phyloP scores from a whole-genome alignment of 2,329 filamentous ascomycete species.

The Colletotrichum navitas region DNA sequence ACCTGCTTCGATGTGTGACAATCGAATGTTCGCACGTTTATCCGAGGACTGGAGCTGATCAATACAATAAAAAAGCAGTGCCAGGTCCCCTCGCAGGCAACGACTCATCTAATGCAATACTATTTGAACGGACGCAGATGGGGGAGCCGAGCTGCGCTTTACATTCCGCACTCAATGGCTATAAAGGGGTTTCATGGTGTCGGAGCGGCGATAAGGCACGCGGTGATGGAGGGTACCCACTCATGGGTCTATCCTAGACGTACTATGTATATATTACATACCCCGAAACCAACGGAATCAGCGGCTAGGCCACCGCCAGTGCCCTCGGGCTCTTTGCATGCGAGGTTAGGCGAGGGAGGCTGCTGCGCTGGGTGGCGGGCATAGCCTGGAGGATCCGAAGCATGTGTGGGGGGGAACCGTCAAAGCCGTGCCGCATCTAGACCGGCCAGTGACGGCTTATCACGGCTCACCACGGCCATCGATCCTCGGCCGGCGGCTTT shows the following conservation, averaged over 20 bases:
- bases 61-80: background rate
- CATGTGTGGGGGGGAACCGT: conserved; percentile 25
- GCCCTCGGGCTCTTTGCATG: conserved; percentile 2
- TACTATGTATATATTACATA: background rate
- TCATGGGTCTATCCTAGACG: conserved; percentile 13
- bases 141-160: conserved; percentile 1
- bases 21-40: background rate
- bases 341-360: conserved; percentile 3
- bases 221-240: conserved; percentile 23
- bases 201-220: conserved; percentile 17
- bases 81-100: background rate
- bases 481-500: conserved; percentile 42
- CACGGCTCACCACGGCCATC: conserved; percentile 49
- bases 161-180: conserved; percentile 42
- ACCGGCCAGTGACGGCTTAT: conserved; percentile 58
- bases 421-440: conserved; percentile 36
- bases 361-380: conserved; percentile 22
- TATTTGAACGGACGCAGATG: conserved; percentile 8
- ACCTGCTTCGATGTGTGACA: conserved; percentile 3
- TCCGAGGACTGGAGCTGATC: background rate
- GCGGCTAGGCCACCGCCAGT: conserved; percentile 11
- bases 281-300: conserved; percentile 32
- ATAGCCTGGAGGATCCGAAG: conserved; percentile 40
- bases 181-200: conserved; percentile 34
- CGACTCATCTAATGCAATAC: conserved; percentile 22